Conservation (phyloP, 2,329 filamentous ascomycete species). For the Aaosphaeria arxii region DNA sequence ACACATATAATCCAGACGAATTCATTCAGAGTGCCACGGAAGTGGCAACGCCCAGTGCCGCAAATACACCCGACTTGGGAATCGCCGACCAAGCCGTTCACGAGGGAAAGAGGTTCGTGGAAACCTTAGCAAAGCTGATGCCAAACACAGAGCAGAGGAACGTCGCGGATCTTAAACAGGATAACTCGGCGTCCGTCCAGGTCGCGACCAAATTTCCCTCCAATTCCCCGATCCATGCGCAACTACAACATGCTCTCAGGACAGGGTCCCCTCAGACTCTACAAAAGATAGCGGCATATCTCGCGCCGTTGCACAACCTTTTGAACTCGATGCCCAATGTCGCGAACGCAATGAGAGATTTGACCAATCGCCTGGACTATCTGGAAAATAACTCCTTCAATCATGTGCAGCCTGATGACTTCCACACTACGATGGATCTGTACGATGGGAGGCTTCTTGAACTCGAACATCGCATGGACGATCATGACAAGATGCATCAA, state of each 20-base stretch:
- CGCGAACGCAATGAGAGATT: conserved; percentile 53
- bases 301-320: conserved; percentile 34
- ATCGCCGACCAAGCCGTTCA: conserved; percentile 32
- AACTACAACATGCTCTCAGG: conserved; percentile 25
- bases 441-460: conserved; percentile 67
- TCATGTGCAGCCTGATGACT: conserved; percentile 63
- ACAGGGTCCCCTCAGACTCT: conserved; percentile 31
- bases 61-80: conserved; percentile 34
- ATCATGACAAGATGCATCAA: conserved; percentile 36
- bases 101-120: conserved; percentile 33
- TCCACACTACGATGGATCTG: conserved; percentile 65
- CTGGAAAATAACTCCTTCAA: conserved; percentile 72
- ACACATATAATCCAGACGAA: conserved; percentile 39
- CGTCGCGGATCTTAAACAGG: conserved; percentile 12
- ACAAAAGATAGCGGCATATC: conserved; percentile 33
- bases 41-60: conserved; percentile 45
- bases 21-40: conserved; percentile 46
- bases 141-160: conserved; percentile 17
- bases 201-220: conserved; percentile 17
- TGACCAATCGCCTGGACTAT: conserved; percentile 64
- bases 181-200: conserved; percentile 15
- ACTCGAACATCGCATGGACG: conserved; percentile 56
- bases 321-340: conserved; percentile 39
- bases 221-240: conserved; percentile 29
- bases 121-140: conserved; percentile 23